These are phyloP conservation scores for Nakataea oryzae DNA, from an alignment of 2,329 filamentous ascomycete genomes.

Conservation along the genomic window DNA sequence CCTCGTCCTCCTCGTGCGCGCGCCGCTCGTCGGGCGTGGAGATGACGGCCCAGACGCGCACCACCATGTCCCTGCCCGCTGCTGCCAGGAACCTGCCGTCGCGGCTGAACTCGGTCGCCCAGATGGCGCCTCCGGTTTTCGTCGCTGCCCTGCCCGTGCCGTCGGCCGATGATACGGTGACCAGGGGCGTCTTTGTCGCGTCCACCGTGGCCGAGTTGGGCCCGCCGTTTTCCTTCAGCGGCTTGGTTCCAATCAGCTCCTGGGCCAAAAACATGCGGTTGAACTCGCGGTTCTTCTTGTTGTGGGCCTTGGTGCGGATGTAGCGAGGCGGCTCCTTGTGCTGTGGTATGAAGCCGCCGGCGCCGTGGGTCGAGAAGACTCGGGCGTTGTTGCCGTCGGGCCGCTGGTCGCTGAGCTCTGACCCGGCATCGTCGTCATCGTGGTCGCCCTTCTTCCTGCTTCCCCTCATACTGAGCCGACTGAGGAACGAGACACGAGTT, in stretches of 20 bases:
- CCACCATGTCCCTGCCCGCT: constrained; percentile 78
- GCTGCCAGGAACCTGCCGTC: constrained; percentile 87
- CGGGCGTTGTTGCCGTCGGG: constrained; percentile 72
- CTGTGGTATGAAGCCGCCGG: constrained; percentile 68
- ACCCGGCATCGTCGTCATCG: constrained; percentile 54
- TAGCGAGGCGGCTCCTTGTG: constrained; percentile 86
- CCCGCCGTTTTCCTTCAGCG: constrained; percentile 10
- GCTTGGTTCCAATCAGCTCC: constrained; percentile 60
- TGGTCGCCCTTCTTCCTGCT: constrained; percentile 60
- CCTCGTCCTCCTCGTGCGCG: constrained; percentile 62
- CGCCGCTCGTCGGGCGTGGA: constrained; percentile 70
- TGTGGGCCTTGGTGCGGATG: constrained; percentile 71
- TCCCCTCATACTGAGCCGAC: constrained; percentile 62
- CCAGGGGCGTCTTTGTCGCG: constrained; percentile 8
- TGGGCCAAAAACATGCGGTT: constrained; percentile 86
- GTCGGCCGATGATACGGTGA: constrained; percentile 16
- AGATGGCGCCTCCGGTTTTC: constrained; percentile 57
- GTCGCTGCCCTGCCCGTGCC: constrained; percentile 27
- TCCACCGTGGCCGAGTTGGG: background rate
- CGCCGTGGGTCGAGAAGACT: constrained; percentile 67
- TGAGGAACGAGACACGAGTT: constrained; percentile 64
- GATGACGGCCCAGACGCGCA: constrained; percentile 84
- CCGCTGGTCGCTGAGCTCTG: constrained; percentile 55
- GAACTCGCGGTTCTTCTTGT: constrained; percentile 76
- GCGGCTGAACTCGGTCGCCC: constrained; percentile 86